phyloP scores from a whole-genome alignment of 768 basidiomycete genomes.

The Xerocomellus amylosporus region DNA sequence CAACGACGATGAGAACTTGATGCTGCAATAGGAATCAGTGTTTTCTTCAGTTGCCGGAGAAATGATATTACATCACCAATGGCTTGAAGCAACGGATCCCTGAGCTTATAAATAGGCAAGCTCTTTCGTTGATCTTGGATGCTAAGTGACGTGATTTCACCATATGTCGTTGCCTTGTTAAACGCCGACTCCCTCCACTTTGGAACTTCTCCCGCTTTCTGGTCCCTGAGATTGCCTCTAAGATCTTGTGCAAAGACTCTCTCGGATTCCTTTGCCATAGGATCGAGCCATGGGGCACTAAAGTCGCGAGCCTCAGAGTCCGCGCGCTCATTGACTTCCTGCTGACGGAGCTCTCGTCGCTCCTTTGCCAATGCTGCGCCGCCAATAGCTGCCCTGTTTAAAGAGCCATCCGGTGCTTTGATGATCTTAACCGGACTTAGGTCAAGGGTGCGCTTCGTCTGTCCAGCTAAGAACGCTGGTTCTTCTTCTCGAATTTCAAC shows the following conservation, averaged over 20 bases:
- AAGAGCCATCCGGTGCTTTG: constrained; percentile 95
- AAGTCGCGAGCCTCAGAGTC: constrained; percentile 95
- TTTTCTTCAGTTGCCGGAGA: background rate
- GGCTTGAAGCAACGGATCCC: constrained; percentile 85
- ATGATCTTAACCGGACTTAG: constrained; percentile 97
- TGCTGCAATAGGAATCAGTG: constrained; percentile 36
- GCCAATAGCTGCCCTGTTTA: constrained; percentile 93
- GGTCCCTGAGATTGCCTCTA: constrained; percentile 75
- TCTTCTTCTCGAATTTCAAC: constrained; percentile 98
- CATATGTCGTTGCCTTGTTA: constrained; percentile 95
- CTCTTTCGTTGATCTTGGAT: constrained; percentile 93
- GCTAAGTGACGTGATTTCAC: constrained; percentile 84
- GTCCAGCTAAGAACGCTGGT: constrained; percentile 92
- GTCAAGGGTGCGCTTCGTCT: constrained; percentile 93
- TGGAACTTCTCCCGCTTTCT: constrained; percentile 78
- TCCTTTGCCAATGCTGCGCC: constrained; percentile 95
- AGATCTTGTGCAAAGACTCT: constrained; percentile 92
- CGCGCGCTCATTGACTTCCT: constrained; percentile 91
- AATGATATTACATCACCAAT: constrained; percentile 69
- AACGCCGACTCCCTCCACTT: constrained; percentile 91
- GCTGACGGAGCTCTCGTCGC: constrained; percentile 87
- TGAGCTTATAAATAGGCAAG: constrained; percentile 93
- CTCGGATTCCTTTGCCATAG: constrained; percentile 88
- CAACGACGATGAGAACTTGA: constrained; percentile 96
- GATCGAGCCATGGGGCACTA: constrained; percentile 95